Evolutionary conservation across 768 basidiomycete genomes (phyloP).

Genomic region (Paxillus rubicundulus): DNA sequence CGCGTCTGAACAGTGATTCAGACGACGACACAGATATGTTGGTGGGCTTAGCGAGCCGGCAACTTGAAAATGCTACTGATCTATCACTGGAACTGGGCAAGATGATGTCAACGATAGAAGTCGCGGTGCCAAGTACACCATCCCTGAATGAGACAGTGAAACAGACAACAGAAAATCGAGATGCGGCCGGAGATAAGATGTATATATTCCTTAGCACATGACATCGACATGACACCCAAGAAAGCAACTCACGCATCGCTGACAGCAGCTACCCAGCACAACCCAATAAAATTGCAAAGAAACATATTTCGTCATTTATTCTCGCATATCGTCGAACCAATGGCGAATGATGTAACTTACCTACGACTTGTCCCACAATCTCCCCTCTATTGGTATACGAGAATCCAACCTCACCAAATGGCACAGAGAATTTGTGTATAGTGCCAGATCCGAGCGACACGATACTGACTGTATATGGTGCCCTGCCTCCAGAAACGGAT

Average conservation of each 20-base stretch:
- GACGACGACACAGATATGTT: not conserved
- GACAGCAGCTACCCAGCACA: constrained; percentile 32
- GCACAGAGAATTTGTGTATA: constrained; percentile 40
- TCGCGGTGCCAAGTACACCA: constrained; percentile 32
- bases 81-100: not conserved
- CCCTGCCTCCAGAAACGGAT: constrained; percentile 40
- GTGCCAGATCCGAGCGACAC: constrained; percentile 36
- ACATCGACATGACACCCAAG: not conserved
- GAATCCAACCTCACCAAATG: constrained; percentile 34
- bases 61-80: constrained; percentile 7
- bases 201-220: not conserved
- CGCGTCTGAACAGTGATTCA: not conserved
- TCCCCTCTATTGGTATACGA: constrained; percentile 44
- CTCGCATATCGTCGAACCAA: not conserved
- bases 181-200: not conserved
- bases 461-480: constrained; percentile 45
- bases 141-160: constrained; percentile 28
- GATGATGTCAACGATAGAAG: constrained; percentile 1
- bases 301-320: not conserved
- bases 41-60: constrained; percentile 3
- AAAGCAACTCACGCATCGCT: constrained; percentile 42
- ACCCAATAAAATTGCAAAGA: not conserved
- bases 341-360: constrained; percentile 32
- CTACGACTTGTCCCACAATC: constrained; percentile 20
- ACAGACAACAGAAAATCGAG: constrained; percentile 1